Base-by-base conservation (phyloP, 2,329 filamentous ascomycete genomes). In the Fusarium sp. region DNA sequence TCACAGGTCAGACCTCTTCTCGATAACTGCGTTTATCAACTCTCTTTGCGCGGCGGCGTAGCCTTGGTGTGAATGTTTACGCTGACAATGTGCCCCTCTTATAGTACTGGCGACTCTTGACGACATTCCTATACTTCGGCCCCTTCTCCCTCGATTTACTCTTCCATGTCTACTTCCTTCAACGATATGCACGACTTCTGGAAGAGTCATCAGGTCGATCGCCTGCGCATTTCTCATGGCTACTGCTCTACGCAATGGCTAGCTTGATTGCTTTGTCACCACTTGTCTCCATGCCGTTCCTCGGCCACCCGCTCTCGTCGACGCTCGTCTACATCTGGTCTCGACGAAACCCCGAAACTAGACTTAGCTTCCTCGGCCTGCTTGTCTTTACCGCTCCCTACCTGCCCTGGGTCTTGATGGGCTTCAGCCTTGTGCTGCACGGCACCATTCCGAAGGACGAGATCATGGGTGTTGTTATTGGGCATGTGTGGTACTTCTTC, bases 311-410 rank as follows among this genome's bases (percentile, higher is more conserved):
- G 3, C 87, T 99, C 15, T 97, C 93, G 6, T 97, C 94, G 50
- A 97, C 93, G 7, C 85, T 99, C 65, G 95, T 98, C 58, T 99
- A 99, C 80, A 98, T 99, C 75, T 99, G 96, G 96, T 96, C 94
- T 68, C 88, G 96, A 54, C 90, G 95, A 59, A 98, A 99, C 78
- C 95, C 96, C 1, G 93, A 98, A 68, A 97, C 94, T 1, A 87
- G 93, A 60, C 86, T 99, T 15, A 97, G 93, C 77, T 94, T 97
- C 78, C 82, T 99, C 6, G 96, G 96, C 0, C 79, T 99, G 48
- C 81, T 98, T 42, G 92, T 96, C 2, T 98, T 99, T 81, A 94
- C 92, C 7, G 96, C 96, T 22, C 96, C 96, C 1, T 98, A 97
- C 80, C 84, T 99, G 45, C 96, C 96, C 0, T 98, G 95, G 95